Percentiles rank a stretch among this genome's conserved stretches.
phyloP scores from a whole-genome alignment of 2,329 filamentous ascomycete genomes.

The Gyromitra esculenta region DNA sequence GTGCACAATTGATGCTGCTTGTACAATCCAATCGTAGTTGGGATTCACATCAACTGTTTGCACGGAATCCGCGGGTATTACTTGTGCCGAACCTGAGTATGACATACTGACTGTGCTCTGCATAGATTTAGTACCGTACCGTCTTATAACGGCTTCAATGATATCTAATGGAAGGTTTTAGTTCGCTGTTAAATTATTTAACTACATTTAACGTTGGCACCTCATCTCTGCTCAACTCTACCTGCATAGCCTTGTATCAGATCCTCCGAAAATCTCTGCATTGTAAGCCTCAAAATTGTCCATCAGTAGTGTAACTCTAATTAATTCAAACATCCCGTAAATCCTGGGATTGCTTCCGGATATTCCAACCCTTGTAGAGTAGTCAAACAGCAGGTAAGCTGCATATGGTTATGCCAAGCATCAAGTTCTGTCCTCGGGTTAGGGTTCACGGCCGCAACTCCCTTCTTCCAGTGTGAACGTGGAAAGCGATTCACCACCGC shows the following conservation, averaged over 20 bases:
- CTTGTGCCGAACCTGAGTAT: not conserved
- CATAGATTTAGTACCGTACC: not conserved
- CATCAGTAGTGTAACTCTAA: not conserved
- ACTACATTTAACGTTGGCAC: no score
- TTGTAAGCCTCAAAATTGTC: not conserved
- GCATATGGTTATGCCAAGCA: not conserved
- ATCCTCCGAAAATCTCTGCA: not conserved
- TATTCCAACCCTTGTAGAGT: no score
- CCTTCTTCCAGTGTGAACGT: not conserved
- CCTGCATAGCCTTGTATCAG: not conserved
- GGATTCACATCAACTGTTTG: not conserved
- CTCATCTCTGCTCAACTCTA: not conserved
- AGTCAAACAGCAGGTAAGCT: not conserved
- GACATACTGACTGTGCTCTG: no score
- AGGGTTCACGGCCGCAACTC: not conserved
- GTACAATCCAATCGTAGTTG: not conserved
- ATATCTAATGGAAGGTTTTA: conserved; percentile 3
- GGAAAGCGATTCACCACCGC: not conserved
- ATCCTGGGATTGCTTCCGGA: not conserved
- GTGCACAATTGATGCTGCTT: not conserved
- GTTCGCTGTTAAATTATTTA: not conserved
- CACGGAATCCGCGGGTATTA: not conserved
- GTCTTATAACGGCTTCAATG: conserved; percentile 10
- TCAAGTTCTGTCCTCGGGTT: not conserved
- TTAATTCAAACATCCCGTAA: not conserved